Evolutionary conservation across 2,329 filamentous ascomycete genomes (phyloP).

Genomic region (Colletotrichum sp.): DNA sequence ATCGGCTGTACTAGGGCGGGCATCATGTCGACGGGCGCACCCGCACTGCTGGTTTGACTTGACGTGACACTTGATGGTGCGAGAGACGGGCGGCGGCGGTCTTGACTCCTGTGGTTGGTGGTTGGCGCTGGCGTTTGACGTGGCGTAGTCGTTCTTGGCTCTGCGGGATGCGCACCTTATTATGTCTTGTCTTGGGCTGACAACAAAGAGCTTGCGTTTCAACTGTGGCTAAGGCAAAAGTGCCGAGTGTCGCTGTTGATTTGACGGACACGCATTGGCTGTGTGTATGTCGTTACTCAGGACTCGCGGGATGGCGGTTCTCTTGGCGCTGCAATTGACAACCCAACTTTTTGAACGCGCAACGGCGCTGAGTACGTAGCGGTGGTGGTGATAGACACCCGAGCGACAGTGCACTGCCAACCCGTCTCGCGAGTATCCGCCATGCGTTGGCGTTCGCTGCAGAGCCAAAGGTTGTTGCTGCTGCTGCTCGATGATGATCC

Average conservation of each 20-base stretch:
- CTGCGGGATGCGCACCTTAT: not conserved
- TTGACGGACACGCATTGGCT: not conserved
- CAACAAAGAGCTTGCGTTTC: not conserved
- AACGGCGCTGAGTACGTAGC: not conserved
- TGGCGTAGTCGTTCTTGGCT: not conserved
- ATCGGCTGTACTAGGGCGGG: conserved; percentile 12
- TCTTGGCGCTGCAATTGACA: not conserved
- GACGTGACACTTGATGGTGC: not conserved
- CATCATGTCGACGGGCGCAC: conserved; percentile 7
- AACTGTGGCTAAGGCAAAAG: not conserved
- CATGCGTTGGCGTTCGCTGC: not conserved
- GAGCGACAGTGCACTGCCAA: not conserved
- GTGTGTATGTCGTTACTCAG: not conserved
- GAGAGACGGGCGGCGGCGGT: not conserved
- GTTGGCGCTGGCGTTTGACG: not conserved
- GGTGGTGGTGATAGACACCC: not conserved
- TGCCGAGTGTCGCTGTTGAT: not conserved
- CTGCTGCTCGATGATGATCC: not conserved
- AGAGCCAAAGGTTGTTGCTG: not conserved
- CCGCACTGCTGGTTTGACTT: not conserved
- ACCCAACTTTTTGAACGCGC: not conserved
- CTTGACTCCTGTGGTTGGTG: not conserved
- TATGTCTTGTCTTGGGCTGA: not conserved
- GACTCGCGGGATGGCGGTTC: not conserved
- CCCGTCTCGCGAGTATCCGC: not conserved